These are phyloP conservation scores for Penicillium glabrum DNA, from an alignment of 2,329 filamentous ascomycete genomes.

Conservation along the genomic window DNA sequence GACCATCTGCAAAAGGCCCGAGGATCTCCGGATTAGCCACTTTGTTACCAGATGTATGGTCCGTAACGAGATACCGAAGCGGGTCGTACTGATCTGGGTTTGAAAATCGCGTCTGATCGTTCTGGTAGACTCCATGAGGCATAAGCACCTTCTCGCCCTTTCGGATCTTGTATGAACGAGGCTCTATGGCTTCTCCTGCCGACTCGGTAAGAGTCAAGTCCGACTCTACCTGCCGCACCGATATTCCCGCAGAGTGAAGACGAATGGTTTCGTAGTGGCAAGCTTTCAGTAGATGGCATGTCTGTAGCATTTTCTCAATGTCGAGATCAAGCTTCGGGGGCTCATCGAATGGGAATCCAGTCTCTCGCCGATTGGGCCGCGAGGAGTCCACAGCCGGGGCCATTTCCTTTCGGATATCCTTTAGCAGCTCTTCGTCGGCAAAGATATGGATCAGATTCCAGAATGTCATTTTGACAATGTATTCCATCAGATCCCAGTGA, in stretches of 20 bases:
- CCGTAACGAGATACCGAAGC: constrained; percentile 47
- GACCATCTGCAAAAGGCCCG: constrained; percentile 51
- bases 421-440: constrained; percentile 40
- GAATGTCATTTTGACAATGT: constrained; percentile 53
- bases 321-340: constrained; percentile 45
- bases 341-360: constrained; percentile 44
- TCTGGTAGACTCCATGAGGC: constrained; percentile 47
- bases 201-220: constrained; percentile 43
- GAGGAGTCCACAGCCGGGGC: constrained; percentile 41
- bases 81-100: constrained; percentile 47
- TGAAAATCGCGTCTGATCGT: constrained; percentile 40
- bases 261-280: constrained; percentile 50
- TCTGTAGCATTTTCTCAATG: constrained; percentile 39
- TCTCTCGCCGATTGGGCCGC: constrained; percentile 37
- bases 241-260: constrained; percentile 43
- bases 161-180: constrained; percentile 41
- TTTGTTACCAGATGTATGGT: constrained; percentile 36
- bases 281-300: constrained; percentile 49
- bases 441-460: constrained; percentile 53
- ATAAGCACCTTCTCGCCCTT: constrained; percentile 47
- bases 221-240: constrained; percentile 41
- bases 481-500: constrained; percentile 57
- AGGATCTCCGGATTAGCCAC: constrained; percentile 43
- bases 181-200: constrained; percentile 36
- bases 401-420: constrained; percentile 48